phyloP scores from a whole-genome alignment of 2,329 filamentous ascomycete species.

The Neopestalotiopsis sp. region DNA sequence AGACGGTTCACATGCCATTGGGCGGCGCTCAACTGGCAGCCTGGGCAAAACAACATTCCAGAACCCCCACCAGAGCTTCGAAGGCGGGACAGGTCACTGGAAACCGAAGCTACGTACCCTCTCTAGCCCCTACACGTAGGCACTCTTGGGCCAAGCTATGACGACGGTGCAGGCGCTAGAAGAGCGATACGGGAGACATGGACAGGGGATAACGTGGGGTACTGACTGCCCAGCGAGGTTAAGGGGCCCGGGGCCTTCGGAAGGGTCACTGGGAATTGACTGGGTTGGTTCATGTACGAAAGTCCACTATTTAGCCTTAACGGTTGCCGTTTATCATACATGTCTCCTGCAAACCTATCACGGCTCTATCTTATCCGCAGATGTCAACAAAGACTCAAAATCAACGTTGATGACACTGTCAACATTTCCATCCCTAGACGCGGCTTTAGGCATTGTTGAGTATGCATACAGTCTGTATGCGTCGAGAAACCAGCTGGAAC shows the following conservation, averaged over 20 bases:
- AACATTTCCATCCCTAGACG: too few relatives aligned
- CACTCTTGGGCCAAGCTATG: background rate
- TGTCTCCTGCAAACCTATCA: background rate
- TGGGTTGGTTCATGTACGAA: background rate
- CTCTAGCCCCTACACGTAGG: background rate
- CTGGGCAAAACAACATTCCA: background rate
- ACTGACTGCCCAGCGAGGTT: background rate
- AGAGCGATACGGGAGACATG: background rate
- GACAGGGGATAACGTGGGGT: background rate
- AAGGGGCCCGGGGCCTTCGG: background rate
- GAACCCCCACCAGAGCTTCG: conserved; percentile 1
- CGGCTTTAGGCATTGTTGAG: too few relatives aligned
- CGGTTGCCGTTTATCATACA: background rate
- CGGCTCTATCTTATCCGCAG: background rate
- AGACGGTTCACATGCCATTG: background rate
- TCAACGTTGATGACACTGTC: too few relatives aligned
- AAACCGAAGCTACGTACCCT: background rate
- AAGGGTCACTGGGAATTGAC: too few relatives aligned
- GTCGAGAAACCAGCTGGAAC: too few relatives aligned
- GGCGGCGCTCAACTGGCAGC: background rate
- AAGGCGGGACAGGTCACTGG: background rate
- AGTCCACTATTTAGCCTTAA: conserved; percentile 1
- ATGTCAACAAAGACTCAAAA: background rate
- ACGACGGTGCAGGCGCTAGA: background rate
- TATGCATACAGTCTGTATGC: too few relatives aligned